phyloP scores from a whole-genome alignment of 768 basidiomycete genomes.

The Omphalotus guepiniiformis region DNA sequence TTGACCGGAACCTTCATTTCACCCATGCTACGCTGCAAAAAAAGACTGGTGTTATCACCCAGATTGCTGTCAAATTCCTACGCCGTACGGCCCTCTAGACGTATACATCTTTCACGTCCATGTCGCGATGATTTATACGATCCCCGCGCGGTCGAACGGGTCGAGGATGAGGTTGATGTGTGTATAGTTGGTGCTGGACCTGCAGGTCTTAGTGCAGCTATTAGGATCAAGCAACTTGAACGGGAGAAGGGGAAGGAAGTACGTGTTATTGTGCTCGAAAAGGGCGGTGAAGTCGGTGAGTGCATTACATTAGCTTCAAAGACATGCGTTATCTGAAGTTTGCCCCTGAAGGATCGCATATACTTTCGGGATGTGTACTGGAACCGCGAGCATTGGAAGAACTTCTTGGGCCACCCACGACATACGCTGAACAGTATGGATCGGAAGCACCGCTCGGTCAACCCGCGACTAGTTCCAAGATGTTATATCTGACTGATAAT shows the following conservation, averaged over 20 bases:
- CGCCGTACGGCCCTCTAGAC: not conserved
- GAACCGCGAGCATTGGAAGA: constrained; percentile 91
- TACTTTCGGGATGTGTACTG: constrained; percentile 92
- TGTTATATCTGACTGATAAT: constrained; percentile 80
- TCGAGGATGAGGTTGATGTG: constrained; percentile 91
- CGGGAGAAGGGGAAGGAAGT: constrained; percentile 73
- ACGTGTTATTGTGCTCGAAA: constrained; percentile 92
- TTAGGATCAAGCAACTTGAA: constrained; percentile 91
- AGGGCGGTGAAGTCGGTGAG: constrained; percentile 88
- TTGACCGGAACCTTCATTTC: too few relatives aligned
- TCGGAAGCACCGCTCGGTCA: constrained; percentile 75
- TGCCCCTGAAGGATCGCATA: constrained; percentile 69
- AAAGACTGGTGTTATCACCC: not conserved
- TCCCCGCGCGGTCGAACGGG: constrained; percentile 65
- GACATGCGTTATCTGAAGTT: not conserved
- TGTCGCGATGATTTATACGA: constrained; percentile 30
- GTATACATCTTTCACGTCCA: not conserved
- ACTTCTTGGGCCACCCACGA: constrained; percentile 41
- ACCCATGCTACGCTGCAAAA: constrained; percentile 1
- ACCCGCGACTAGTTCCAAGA: constrained; percentile 69
- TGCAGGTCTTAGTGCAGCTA: constrained; percentile 93
- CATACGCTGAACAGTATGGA: constrained; percentile 7
- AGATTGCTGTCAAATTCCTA: not conserved
- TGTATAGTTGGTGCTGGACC: constrained; percentile 97
- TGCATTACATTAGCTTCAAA: constrained; percentile 15